These are phyloP conservation scores for Cystobasidium onofrii DNA, from an alignment of 768 basidiomycete species.

Conservation along the genomic window DNA sequence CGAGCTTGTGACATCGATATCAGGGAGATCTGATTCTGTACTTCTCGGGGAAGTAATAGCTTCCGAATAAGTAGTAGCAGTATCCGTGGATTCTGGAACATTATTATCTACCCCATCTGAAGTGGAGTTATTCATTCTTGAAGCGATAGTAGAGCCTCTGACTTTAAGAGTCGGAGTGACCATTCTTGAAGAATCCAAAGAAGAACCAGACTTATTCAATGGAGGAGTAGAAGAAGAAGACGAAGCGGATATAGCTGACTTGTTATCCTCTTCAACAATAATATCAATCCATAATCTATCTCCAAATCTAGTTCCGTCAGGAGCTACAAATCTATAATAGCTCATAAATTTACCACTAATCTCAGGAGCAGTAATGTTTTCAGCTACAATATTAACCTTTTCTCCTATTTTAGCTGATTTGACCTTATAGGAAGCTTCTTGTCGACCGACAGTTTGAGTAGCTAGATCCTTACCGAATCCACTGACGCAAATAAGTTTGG, in stretches of 20 bases:
- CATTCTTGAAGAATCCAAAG: slow-evolving; percentile 5
- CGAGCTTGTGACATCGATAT: not conserved
- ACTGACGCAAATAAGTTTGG: slow-evolving; percentile 16
- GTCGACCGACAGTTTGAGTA: not conserved
- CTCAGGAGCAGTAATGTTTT: slow-evolving; percentile 23
- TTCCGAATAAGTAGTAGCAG: not conserved
- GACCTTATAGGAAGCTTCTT: not conserved
- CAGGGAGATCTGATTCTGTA: slow-evolving; percentile 5
- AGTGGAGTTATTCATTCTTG: not conserved
- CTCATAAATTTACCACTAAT: slow-evolving; percentile 15
- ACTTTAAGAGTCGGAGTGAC: slow-evolving; percentile 11
- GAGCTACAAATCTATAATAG: slow-evolving; percentile 22
- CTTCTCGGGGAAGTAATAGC: slow-evolving; percentile 19
- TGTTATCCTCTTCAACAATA: slow-evolving; percentile 18
- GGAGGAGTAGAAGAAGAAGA: not conserved
- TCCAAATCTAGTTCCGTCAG: slow-evolving; percentile 30
- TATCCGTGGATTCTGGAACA: not conserved
- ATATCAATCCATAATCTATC: slow-evolving; percentile 30
- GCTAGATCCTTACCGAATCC: slow-evolving; percentile 12
- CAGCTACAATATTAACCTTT: slow-evolving; percentile 2
- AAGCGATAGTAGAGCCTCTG: not conserved
- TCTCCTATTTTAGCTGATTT: not conserved
- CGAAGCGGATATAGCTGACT: not conserved
- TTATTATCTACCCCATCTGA: not conserved
- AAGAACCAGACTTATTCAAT: not conserved